Evolutionary conservation across 352 stramenopile genomes (phyloP), one percentile per base, ranked within the genome.

Genomic region (Globisporangium cederbergense): DNA sequence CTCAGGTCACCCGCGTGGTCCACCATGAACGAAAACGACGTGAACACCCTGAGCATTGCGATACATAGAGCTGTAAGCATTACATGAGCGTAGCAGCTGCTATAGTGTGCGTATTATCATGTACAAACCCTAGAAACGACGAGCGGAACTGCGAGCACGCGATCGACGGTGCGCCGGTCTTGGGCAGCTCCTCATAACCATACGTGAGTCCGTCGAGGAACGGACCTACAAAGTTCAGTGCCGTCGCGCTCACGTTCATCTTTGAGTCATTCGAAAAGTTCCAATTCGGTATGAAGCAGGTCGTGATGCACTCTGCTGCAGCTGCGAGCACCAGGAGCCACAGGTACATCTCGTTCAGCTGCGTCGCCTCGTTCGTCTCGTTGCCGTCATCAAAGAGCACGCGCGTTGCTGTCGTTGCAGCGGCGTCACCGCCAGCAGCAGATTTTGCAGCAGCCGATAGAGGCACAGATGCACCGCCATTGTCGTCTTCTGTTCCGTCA

Each of bases 21-120:
- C 5, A 78, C 81, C 87, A 95, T 95, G 74, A 91, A 95, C 60
- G 85, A 87, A 58, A 89, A 95, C n/a, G 85, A 94, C 49, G 87
- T 95, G 60, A 95, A 92, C 14, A 93, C 87, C 1, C 87, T 95
- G 50, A 14, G 68, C 18, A 52, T 7, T 50, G 2, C 30, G 38
- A 7, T 8, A 20, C 36, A 58, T 11, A 9, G 13, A 22, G 3
- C 25, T 40, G 13, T 56, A 10, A 34, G 50, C 25, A 42, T 10
- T 38, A 36, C 7, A 56, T 25, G 47, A 42, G 13, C 18, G 20
- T 25, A 13, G 13, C 11, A 16, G 34, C 20, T 42, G 5, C 45
- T 52, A 28, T 28, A 28, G 25, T 2, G 14, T 60, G 9, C 14
- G 16, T 18, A 4, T 46, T 14, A 38, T 36, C 18, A 4, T 40